Evolutionary conservation across 2,329 filamentous ascomycete genomes (phyloP).

Genomic region (Hypomyces rosellus): DNA sequence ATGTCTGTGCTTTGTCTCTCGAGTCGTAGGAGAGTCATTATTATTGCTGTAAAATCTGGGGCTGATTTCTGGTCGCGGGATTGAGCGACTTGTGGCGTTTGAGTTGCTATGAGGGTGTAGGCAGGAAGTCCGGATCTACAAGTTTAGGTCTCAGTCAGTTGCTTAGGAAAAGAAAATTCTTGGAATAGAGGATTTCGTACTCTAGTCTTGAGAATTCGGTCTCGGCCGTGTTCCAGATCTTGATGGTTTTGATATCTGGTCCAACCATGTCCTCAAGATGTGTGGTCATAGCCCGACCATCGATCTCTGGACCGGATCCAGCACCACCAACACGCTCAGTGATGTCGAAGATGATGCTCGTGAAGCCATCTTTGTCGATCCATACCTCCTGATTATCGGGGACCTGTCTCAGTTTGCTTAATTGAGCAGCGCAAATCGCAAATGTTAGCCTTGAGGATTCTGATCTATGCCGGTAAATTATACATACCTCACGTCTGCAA

Average conservation of each 20-base stretch:
- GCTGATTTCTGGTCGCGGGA: conserved; percentile 31
- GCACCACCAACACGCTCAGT: conserved; percentile 66
- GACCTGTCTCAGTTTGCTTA: conserved; percentile 66
- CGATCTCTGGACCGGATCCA: conserved; percentile 49
- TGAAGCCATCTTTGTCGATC: conserved; percentile 76
- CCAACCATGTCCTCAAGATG: conserved; percentile 66
- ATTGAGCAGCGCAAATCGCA: not conserved
- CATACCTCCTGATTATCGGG: conserved; percentile 90
- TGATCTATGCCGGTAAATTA: not conserved
- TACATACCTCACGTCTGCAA: conserved; percentile 65
- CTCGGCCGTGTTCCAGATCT: conserved; percentile 60
- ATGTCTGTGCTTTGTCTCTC: conserved; percentile 72
- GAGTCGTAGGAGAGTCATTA: conserved; percentile 71
- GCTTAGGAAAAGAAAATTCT: not conserved
- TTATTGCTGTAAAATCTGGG: conserved; percentile 65
- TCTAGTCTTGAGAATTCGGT: conserved; percentile 52
- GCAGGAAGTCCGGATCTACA: conserved; percentile 45
- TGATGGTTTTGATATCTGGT: conserved; percentile 55
- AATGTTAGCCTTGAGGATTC: conserved; percentile 8
- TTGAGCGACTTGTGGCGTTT: conserved; percentile 38
- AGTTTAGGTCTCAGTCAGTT: conserved; percentile 18
- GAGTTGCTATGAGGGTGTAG: conserved; percentile 64
- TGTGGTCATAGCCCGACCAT: conserved; percentile 63
- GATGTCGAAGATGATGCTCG: conserved; percentile 85
- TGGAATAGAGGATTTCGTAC: conserved; percentile 28